Conservation (phyloP, 176 grass and related monocot species). For the Bonia amplexicaulis region DNA sequence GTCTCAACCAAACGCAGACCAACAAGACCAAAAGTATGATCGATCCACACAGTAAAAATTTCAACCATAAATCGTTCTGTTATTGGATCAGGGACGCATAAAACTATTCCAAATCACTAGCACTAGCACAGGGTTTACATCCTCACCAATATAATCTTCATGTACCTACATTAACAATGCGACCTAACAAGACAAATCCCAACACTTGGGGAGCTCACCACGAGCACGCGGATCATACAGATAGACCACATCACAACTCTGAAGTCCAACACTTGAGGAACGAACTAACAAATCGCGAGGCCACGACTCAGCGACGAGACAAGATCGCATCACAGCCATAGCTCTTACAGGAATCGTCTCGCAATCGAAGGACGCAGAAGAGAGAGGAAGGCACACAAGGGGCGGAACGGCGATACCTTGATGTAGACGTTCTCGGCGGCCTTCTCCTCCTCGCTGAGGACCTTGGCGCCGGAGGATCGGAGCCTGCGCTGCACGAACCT, state of each 20-base stretch:
- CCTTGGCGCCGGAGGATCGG: conserved; percentile 73
- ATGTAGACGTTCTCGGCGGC: conserved; percentile 80
- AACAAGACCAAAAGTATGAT: not conserved
- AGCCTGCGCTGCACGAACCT: conserved; percentile 50
- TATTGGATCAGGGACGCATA: not conserved
- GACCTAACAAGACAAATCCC: not conserved
- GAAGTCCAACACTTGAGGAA: not conserved
- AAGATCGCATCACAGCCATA: not conserved
- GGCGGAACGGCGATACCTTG: conserved; percentile 37
- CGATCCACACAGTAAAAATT: no score
- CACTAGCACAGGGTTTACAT: not conserved
- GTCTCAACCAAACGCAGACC: not conserved
- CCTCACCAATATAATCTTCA: not conserved
- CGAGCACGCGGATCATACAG: not conserved
- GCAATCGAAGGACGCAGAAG: not conserved
- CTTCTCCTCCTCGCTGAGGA: conserved; percentile 89
- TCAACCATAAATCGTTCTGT: not conserved
- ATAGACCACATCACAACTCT: not conserved
- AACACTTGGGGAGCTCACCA: not conserved
- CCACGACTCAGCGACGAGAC: not conserved
- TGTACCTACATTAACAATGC: not conserved
- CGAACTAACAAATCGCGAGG: conserved; percentile 10
- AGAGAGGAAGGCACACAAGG: not conserved
- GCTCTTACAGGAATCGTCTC: not conserved
- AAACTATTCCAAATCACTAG: not conserved